phyloP scores from a whole-genome alignment of 1,284 basidiomycete genomes.

The Schizophyllum commune region DNA sequence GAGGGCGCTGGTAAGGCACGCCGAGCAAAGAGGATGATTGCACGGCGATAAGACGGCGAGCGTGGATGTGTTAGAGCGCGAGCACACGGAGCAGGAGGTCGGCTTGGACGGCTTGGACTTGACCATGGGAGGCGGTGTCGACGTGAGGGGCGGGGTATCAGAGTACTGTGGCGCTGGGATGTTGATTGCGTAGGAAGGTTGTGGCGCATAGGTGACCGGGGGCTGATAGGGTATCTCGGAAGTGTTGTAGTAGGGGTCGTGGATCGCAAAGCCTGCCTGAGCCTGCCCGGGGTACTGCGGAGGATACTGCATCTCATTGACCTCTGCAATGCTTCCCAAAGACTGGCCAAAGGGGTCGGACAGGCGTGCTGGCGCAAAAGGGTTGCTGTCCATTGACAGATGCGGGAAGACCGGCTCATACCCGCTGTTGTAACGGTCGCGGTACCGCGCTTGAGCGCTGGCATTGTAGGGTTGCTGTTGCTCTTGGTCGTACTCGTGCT shows the following conservation, averaged over 20 bases:
- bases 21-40: slow-evolving; percentile 64
- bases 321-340: slow-evolving; percentile 10
- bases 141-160: slow-evolving; percentile 16
- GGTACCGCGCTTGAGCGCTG: slow-evolving; percentile 23
- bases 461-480: slow-evolving; percentile 18
- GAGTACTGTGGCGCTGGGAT: not conserved
- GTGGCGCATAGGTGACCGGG: not conserved
- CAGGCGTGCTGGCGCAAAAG: not conserved
- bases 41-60: slow-evolving; percentile 68
- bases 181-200: not conserved
- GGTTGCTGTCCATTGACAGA: not conserved
- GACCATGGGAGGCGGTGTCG: slow-evolving; percentile 7
- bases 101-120: slow-evolving; percentile 2
- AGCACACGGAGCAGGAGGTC: slow-evolving; percentile 42
- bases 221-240: not conserved
- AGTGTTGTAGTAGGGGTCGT: not conserved
- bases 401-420: not conserved
- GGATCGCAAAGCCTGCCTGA: slow-evolving; percentile 1
- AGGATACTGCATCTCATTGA: slow-evolving; percentile 8
- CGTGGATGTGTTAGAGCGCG: slow-evolving; percentile 31
- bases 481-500: slow-evolving; percentile 38
- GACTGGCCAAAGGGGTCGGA: slow-evolving; percentile 13
- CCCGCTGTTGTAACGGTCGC: slow-evolving; percentile 6
- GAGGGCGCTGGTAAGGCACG: slow-evolving; percentile 71
- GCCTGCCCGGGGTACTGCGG: too few species aligned